Evolutionary conservation across 2,329 filamentous ascomycete species (phyloP), one percentile per base, ranked within the genome.

Genomic region (Sarocladium brachiariae): DNA sequence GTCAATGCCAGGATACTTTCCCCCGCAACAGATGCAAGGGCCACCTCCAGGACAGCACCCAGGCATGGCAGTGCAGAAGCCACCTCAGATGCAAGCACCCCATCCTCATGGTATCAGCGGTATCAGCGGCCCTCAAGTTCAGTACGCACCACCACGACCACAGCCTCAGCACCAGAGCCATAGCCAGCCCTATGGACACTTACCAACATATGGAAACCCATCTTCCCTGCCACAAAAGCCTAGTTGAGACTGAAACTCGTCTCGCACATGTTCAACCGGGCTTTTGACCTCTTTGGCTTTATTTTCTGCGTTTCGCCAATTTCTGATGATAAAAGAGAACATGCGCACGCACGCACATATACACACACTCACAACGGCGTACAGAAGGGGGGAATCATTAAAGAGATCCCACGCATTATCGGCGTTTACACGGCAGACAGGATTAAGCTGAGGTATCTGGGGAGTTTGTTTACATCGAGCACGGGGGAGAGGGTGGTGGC

Each of bases 221-320:
- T 77, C 78, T 27, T 76, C 76, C 27, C 62, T 82, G 61, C 78
- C 78, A 53, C 78, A 81, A 61, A 81, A 81, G 65, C 78, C 78
- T n/a, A n/a, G n/a, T n/a, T n/a, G n/a, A n/a, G n/a, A n/a, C n/a
- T n/a, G n/a, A n/a, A n/a, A n/a, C n/a, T n/a, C n/a, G n/a, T n/a
- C n/a, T n/a, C n/a, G 16, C 19, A 13, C 9, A 13, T 9, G 7
- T 18, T 39, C 16, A 23, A 8, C 9, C 37, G 39, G n/a, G n/a
- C 37, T 39, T 23, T 39, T 3, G 16, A 39, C 39, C 19, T 7
- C 14, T 27, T 43, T 27, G 39, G 27, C 39, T 43, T 43, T 25
- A 24, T 43, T 43, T 7, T 10, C 23, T 43, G 39, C 39, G 39
- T 27, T 25, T 25, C n/a, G 23, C 39, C 10, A 43, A 14, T 43